phyloP scores from a whole-genome alignment of 106 monocot species.

The Dendrobium officinale region DNA sequence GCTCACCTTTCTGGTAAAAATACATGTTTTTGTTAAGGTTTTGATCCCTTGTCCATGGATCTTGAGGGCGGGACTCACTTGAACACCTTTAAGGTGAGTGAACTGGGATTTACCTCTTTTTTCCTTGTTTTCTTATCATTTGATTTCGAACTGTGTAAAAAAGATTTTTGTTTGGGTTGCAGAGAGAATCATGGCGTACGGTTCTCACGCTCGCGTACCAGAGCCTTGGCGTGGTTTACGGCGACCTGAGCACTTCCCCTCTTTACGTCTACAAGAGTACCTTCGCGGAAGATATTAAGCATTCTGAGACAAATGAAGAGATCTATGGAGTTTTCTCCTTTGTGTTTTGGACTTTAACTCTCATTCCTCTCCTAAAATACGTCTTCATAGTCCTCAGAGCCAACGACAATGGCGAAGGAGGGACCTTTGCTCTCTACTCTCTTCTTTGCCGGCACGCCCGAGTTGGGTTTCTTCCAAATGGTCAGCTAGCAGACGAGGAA shows the following conservation, averaged over 20 bases:
- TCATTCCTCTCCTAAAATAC: constrained; percentile 78
- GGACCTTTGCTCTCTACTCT: constrained; percentile 89
- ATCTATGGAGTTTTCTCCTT: constrained; percentile 90
- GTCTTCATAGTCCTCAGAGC: constrained; percentile 81
- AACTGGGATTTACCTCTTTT: neutral
- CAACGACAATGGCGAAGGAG: constrained; percentile 88
- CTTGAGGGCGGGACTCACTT: neutral
- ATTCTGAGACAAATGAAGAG: constrained; percentile 82
- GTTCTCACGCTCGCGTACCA: constrained; percentile 65
- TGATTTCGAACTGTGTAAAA: neutral
- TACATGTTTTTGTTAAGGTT: neutral
- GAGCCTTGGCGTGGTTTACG: constrained; percentile 87
- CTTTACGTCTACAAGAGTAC: constrained; percentile 86
- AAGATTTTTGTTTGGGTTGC: neutral
- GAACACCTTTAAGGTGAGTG: neutral
- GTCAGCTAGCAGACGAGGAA: constrained; percentile 64
- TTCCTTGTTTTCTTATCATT: neutral
- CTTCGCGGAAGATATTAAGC: constrained; percentile 77
- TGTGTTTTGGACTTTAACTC: constrained; percentile 88
- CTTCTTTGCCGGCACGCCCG: constrained; percentile 76
- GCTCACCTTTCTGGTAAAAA: neutral
- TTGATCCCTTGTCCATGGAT: neutral
- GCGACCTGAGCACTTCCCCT: constrained; percentile 83
- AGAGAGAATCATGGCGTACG: constrained; percentile 52
- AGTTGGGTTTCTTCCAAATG: constrained; percentile 57